Percentiles rank a stretch among this genome's conserved stretches.
phyloP scores from a whole-genome alignment of 2,329 filamentous ascomycete genomes.

The Ophiostoma australiae region DNA sequence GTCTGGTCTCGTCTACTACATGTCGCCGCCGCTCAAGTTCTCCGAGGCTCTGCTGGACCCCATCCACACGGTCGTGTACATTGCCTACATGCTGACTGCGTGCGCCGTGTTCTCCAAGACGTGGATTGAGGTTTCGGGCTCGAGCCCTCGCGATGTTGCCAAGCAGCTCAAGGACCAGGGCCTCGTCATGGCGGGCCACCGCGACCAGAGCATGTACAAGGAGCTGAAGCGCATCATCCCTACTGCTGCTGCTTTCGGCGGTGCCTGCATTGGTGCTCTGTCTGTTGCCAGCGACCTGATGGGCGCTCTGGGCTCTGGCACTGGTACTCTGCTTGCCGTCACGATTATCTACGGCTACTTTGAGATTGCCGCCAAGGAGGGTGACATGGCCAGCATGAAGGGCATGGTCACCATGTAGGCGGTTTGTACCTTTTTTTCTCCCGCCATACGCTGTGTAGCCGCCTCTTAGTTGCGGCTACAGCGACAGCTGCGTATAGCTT shows the following conservation, averaged over 20 bases:
- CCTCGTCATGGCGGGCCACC: constrained; percentile 98
- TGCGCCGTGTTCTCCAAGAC: constrained; percentile 98
- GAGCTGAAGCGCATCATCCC: constrained; percentile 99
- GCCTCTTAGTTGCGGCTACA: neutral
- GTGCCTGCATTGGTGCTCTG: constrained; percentile 96
- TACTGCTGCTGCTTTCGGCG: constrained; percentile 94
- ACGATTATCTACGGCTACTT: constrained; percentile 99
- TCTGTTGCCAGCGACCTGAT: constrained; percentile 94
- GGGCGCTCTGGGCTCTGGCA: constrained; percentile 92
- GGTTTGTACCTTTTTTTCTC: too few species aligned
- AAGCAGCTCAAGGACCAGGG: constrained; percentile 99
- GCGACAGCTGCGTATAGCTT: neutral
- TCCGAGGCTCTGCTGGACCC: constrained; percentile 95
- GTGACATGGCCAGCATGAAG: constrained; percentile 80
- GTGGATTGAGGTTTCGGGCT: constrained; percentile 99
- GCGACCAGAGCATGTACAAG: constrained; percentile 99
- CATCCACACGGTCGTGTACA: constrained; percentile 92
- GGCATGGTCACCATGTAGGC: constrained; percentile 52
- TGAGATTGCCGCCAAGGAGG: constrained; percentile 97
- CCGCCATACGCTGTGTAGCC: neutral
- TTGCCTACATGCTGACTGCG: constrained; percentile 94
- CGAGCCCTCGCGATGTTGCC: constrained; percentile 93
- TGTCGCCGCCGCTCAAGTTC: constrained; percentile 97
- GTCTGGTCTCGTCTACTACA: constrained; percentile 97
- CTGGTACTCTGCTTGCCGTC: constrained; percentile 95